Base-by-base conservation (phyloP, 2,329 filamentous ascomycete species). In the Alternaria arbusti region DNA sequence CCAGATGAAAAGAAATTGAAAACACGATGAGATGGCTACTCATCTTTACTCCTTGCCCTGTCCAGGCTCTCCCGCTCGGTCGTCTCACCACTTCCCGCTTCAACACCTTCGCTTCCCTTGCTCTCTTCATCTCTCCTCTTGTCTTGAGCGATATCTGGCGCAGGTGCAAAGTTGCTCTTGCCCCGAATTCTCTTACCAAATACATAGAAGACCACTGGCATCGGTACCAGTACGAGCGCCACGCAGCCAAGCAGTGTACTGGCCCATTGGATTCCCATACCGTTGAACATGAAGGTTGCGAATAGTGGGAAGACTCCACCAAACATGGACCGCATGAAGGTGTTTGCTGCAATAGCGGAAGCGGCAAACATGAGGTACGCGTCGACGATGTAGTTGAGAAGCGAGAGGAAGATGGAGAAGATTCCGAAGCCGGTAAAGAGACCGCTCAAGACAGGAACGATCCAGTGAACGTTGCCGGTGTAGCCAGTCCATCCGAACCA, bases 311-410 rank as follows among this genome's bases (percentile, higher is more conserved):
- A 86, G 4, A 80, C 79, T 23, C 83, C 84, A 20, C 84, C 85
- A 40, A 82, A 83, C 22, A 86, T 74, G 9, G 82, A 84, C 17
- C 85, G 80, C 68, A 86, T 79, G 71, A 87, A 85, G 0, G 85
- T 87, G 65, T 87, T 87, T 6, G 84, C 86, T 9, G 86, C 85
- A 43, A 87, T 84, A 15, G 85, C 85, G 1, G 83, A 84, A 11
- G 85, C 84, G 13, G 85, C 84, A 65, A 83, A 83, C 78, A 87
- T 86, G 47, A 88, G 80, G 66, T 88, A 88, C 0, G 86, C 83
- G 67, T 88, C 86, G 54, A 88, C 86, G 15, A 89, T 78, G 69
- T 89, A 89, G 70, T 88, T 88, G 63, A 88, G 82, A 13, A 84
- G 76, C 55, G 85, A 84, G 11, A 89, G 80, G 78, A 89, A 89